Conservation (phyloP, 108 stramenopile species). For the Tribonema minus region DNA sequence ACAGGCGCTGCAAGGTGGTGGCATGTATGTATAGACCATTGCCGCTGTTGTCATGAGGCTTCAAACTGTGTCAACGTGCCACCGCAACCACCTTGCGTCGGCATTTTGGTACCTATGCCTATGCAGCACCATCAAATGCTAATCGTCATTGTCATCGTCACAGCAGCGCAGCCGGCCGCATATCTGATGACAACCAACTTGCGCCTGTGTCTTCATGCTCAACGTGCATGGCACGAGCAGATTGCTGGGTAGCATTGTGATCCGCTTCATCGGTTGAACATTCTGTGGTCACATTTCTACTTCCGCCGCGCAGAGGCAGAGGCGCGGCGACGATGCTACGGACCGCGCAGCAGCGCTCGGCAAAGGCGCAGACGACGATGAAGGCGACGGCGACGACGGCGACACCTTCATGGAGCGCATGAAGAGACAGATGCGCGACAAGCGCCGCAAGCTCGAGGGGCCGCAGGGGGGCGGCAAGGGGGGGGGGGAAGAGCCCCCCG, state of each 20-base stretch:
- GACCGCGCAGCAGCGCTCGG: neutral
- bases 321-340: neutral
- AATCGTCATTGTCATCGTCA: no score
- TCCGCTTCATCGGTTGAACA: no score
- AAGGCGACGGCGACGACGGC: slow-evolving; percentile 18
- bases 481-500: neutral
- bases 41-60: no score
- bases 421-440: slow-evolving; percentile 23
- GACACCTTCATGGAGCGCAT: slow-evolving; percentile 31
- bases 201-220: neutral
- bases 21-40: no score
- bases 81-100: no score
- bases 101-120: no score
- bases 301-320: neutral
- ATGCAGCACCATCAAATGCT: no score
- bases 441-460: neutral
- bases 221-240: neutral
- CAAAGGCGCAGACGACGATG: neutral
- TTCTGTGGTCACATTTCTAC: no score
- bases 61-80: no score
- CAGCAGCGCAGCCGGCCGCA: no score
- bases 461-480: neutral
- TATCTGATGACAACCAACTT: neutral
- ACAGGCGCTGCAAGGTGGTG: no score
- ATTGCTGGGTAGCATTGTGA: no score